These are phyloP conservation scores for Eucalyptus dawsonii DNA, from an alignment of 345 rosid species.

Conservation along the genomic window DNA sequence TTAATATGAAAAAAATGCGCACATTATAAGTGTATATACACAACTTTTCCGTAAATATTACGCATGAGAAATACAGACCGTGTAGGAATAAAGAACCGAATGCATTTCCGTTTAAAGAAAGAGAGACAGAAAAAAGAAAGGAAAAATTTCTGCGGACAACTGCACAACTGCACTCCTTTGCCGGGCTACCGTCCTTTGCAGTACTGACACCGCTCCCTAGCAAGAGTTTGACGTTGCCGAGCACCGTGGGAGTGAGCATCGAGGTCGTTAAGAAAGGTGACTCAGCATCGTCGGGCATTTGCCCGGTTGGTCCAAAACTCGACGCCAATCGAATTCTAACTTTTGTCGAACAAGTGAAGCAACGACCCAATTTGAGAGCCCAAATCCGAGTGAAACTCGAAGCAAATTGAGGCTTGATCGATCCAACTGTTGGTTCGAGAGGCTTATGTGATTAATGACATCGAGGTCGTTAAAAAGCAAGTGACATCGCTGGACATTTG, in stretches of 20 bases:
- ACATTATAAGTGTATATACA: too few species aligned
- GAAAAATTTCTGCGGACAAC: background rate
- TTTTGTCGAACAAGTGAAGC: background rate
- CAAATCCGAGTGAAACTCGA: background rate
- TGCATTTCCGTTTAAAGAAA: background rate
- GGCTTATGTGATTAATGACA: too few species aligned
- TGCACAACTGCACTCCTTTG: background rate
- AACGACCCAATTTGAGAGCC: background rate
- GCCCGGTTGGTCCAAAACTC: background rate
- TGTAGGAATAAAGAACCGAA: too few species aligned
- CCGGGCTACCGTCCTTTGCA: background rate
- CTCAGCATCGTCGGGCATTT: background rate
- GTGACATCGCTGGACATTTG: too few species aligned
- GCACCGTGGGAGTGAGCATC: background rate
- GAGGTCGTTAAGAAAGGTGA: background rate
- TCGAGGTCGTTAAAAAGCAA: too few species aligned
- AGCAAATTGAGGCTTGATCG: rapidly evolving
- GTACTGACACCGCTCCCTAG: background rate
- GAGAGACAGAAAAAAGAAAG: background rate
- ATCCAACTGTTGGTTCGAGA: background rate
- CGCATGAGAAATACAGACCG: too few species aligned
- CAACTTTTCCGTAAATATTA: too few species aligned
- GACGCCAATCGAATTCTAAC: background rate
- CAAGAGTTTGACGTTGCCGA: background rate
- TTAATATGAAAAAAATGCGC: too few species aligned